These are phyloP conservation scores for Boehmeria nivea DNA, from an alignment of 306 rosid species.

Conservation along the genomic window DNA sequence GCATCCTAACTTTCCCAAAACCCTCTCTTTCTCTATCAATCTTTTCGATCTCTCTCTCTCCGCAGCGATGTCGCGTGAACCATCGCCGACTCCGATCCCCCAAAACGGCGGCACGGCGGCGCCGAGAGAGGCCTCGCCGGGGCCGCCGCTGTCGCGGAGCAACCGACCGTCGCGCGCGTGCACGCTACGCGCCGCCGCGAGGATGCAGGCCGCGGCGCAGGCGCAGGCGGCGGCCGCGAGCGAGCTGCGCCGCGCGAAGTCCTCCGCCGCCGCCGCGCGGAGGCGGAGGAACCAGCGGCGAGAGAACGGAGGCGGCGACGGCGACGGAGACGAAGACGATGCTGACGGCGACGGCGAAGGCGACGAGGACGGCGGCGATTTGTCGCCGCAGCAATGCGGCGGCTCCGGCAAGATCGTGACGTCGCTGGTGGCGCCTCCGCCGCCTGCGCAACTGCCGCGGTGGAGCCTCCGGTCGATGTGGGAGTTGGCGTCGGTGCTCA, in stretches of 20 bases:
- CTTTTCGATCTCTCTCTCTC: conserved; percentile 36
- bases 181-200: conserved; percentile 76
- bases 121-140: conserved; percentile 13
- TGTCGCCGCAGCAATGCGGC: conserved; percentile 51
- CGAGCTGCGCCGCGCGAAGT: conserved; percentile 28
- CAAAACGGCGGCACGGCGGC: conserved; percentile 37
- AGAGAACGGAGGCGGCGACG: conserved; percentile 19
- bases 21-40: conserved; percentile 19
- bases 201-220: conserved; percentile 39
- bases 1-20: conserved; percentile 43
- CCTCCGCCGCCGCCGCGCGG: not conserved
- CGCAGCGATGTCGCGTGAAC: conserved; percentile 51
- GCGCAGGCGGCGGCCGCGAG: conserved; percentile 20
- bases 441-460: conserved; percentile 74
- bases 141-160: conserved; percentile 45
- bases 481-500: conserved; percentile 90
- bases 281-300: not conserved
- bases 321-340: conserved; percentile 32
- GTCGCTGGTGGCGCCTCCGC: conserved; percentile 60
- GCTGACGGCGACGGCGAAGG: conserved; percentile 23
- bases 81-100: conserved; percentile 46
- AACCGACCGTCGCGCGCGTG: conserved; percentile 96
- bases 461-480: conserved; percentile 94
- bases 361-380: not conserved
- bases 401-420: conserved; percentile 67